phyloP scores from a whole-genome alignment of 495 filamentous ascomycete species.

The Penicillium bialowiezense region DNA sequence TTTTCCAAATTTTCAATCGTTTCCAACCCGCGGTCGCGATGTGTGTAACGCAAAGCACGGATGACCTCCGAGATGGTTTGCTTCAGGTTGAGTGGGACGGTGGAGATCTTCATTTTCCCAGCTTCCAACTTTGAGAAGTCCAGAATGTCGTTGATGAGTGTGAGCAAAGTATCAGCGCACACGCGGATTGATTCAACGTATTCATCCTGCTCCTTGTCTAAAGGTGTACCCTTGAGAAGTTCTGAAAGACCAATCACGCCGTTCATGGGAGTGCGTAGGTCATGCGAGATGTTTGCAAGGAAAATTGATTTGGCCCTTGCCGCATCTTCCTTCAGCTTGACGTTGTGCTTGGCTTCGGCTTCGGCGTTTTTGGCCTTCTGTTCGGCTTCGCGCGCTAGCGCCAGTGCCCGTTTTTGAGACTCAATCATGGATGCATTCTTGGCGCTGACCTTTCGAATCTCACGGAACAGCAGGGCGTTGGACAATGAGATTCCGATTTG shows the following conservation, averaged over 20 bases:
- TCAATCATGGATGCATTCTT: constrained; percentile 86
- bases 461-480: constrained; percentile 81
- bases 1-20: constrained; percentile 66
- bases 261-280: constrained; percentile 81
- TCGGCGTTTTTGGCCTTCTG: constrained; percentile 80
- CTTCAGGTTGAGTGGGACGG: constrained; percentile 77
- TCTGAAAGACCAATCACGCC: constrained; percentile 91
- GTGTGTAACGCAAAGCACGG: constrained; percentile 79
- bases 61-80: constrained; percentile 88
- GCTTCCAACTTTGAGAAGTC: constrained; percentile 94
- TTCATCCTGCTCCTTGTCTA: constrained; percentile 80
- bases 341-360: constrained; percentile 78
- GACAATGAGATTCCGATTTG: constrained; percentile 87
- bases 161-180: constrained; percentile 86
- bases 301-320: constrained; percentile 90
- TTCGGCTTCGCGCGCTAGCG: constrained; percentile 75
- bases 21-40: constrained; percentile 71
- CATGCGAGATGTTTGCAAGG: constrained; percentile 88
- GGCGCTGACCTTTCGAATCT: constrained; percentile 72
- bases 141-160: constrained; percentile 91
- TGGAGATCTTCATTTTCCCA: constrained; percentile 91
- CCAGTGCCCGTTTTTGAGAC: constrained; percentile 77
- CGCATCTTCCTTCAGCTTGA: constrained; percentile 86
- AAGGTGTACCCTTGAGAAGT: constrained; percentile 70
- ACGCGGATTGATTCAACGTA: constrained; percentile 91